phyloP scores from a whole-genome alignment of 768 basidiomycete species.

The Lentinula raphanica region DNA sequence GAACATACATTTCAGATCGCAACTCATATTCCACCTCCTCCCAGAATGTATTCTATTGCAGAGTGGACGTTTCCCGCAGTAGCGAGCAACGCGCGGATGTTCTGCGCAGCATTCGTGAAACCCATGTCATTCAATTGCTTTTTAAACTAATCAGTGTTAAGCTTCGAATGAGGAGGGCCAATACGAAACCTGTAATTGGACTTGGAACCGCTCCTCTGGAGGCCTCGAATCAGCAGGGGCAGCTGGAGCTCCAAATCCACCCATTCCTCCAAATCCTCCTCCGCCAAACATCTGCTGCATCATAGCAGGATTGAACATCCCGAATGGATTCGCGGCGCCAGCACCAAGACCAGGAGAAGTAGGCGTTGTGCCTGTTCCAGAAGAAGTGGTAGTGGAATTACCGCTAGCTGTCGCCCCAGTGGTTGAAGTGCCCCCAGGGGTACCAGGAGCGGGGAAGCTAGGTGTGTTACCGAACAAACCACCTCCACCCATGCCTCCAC shows the following conservation, averaged over 20 bases:
- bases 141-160: not conserved
- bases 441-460: constrained; percentile 57
- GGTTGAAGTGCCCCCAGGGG: constrained; percentile 50
- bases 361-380: not conserved
- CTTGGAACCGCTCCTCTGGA: constrained; percentile 90
- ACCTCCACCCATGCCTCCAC: constrained; percentile 21
- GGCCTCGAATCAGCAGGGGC: constrained; percentile 65
- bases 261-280: constrained; percentile 20
- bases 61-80: constrained; percentile 91
- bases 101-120: constrained; percentile 84
- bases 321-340: constrained; percentile 28
- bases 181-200: constrained; percentile 67
- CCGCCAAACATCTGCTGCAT: constrained; percentile 29
- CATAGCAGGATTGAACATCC: constrained; percentile 31
- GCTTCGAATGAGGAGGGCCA: constrained; percentile 1
- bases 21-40: constrained; percentile 63
- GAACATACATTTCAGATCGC: not conserved
- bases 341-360: constrained; percentile 16
- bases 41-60: constrained; percentile 89
- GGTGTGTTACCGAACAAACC: constrained; percentile 9
- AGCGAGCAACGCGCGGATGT: constrained; percentile 83
- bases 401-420: constrained; percentile 13
- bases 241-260: constrained; percentile 24
- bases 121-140: constrained; percentile 96
- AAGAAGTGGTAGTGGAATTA: not conserved